Conservation (phyloP, 768 basidiomycete species). For the Leccinum sublutescens region DNA sequence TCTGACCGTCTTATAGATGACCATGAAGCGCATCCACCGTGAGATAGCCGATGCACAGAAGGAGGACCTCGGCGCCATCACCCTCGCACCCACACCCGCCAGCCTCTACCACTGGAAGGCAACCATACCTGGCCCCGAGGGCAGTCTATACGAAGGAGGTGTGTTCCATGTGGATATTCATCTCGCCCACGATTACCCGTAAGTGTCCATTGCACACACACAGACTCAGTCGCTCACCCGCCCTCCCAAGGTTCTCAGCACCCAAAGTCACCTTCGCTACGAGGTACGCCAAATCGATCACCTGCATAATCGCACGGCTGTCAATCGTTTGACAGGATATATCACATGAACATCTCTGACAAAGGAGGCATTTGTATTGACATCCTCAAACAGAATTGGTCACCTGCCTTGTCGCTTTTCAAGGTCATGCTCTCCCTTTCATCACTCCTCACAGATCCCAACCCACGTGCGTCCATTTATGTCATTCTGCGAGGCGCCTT, state of each 20-base stretch:
- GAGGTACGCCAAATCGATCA: conserved; percentile 40
- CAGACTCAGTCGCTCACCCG: conserved; percentile 2
- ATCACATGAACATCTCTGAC: conserved; percentile 88
- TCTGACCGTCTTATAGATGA: conserved; percentile 42
- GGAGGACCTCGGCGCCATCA: conserved; percentile 76
- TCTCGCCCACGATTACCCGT: conserved; percentile 80
- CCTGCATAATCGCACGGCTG: not conserved
- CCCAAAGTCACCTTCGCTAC: conserved; percentile 76
- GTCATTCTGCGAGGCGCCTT: not conserved
- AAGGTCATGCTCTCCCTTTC: conserved; percentile 94
- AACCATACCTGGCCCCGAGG: conserved; percentile 77
- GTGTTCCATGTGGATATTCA: conserved; percentile 66
- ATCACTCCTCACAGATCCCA: conserved; percentile 90
- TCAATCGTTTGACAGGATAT: conserved; percentile 52
- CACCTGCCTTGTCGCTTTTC: conserved; percentile 88
- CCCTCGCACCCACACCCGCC: conserved; percentile 61
- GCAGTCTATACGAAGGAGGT: conserved; percentile 80
- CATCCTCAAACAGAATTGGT: conserved; percentile 93
- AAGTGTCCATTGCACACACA: conserved; percentile 2
- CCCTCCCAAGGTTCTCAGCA: conserved; percentile 62
- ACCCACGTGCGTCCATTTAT: conserved; percentile 64
- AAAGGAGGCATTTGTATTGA: conserved; percentile 81
- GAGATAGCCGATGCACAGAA: conserved; percentile 80
- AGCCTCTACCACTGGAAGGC: conserved; percentile 74
- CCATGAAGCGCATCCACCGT: conserved; percentile 79